Percentiles rank a stretch among this genome's conserved stretches.
Conservation (phyloP, 371 early-diverging fungal genomes). For the Mortierella sp. region DNA sequence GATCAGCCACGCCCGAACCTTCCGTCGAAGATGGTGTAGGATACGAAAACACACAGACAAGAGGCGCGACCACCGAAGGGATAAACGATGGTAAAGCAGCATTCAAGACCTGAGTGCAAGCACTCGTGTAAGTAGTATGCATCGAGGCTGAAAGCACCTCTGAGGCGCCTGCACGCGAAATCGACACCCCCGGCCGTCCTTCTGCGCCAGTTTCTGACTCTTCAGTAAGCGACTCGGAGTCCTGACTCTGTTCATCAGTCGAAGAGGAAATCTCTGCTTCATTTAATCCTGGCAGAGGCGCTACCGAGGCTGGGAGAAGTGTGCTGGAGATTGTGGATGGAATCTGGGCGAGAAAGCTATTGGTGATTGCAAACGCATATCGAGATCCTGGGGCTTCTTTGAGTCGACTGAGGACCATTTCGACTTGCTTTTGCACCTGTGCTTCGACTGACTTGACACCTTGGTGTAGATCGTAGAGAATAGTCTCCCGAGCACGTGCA, state of each 20-base stretch:
- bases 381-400: constrained; percentile 32
- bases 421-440: constrained; percentile 38
- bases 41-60: constrained; percentile 36
- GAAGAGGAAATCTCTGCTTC: not conserved
- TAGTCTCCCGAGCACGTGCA: constrained; percentile 24
- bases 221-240: constrained; percentile 10
- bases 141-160: constrained; percentile 15
- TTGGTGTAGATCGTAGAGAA: constrained; percentile 37
- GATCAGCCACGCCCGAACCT: too few relatives aligned
- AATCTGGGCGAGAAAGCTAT: constrained; percentile 32
- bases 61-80: constrained; percentile 33
- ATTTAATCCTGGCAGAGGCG: not conserved
- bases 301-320: not conserved
- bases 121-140: constrained; percentile 14
- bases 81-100: constrained; percentile 39
- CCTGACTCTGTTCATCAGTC: too few relatives aligned
- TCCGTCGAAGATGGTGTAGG: constrained; percentile 8
- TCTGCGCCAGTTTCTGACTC: not conserved
- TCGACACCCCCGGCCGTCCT: not conserved
- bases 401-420: constrained; percentile 40
- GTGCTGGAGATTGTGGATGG: constrained; percentile 6
- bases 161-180: constrained; percentile 21
- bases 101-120: constrained; percentile 14
- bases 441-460: constrained; percentile 40
- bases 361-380: constrained; percentile 43